These are phyloP conservation scores for Brassica cretica DNA, from an alignment of 345 rosid species.

Conservation along the genomic window DNA sequence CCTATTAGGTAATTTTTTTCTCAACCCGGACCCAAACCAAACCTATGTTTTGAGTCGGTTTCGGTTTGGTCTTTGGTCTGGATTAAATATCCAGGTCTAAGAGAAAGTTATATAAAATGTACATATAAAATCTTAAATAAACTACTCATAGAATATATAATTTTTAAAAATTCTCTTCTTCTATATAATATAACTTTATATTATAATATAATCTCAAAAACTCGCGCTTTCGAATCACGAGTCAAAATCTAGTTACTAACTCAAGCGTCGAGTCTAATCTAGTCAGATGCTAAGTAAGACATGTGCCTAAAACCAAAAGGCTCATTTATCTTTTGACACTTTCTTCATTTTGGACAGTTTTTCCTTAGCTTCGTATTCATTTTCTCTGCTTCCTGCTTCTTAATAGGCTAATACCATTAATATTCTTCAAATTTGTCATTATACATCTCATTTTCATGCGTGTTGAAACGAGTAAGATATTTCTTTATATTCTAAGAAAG, in stretches of 20 bases:
- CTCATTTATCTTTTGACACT: conserved; percentile 13
- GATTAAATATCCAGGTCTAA: too few relatives aligned
- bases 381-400: conserved; percentile 17
- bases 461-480: conserved; percentile 25
- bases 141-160: too few relatives aligned
- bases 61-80: too few relatives aligned
- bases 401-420: conserved; percentile 19
- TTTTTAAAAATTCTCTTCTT: too few relatives aligned
- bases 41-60: too few relatives aligned
- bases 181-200: background rate
- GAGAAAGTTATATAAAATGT: too few relatives aligned
- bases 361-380: conserved; percentile 14
- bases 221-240: background rate
- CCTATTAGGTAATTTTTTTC: too few relatives aligned
- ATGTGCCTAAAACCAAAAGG: conserved; percentile 28
- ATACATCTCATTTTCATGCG: conserved; percentile 24
- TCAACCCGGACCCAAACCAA: too few relatives aligned
- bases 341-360: conserved; percentile 12
- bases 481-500: conserved; percentile 2
- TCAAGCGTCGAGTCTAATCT: conserved; percentile 40
- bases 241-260: conserved; percentile 7
- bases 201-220: too few relatives aligned
- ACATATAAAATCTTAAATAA: too few relatives aligned
- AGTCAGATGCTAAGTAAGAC: conserved; percentile 41
- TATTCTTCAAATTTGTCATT: conserved; percentile 17